Conservation (phyloP, 129 eudicot genomes). For the Dittrichia graveolens region DNA sequence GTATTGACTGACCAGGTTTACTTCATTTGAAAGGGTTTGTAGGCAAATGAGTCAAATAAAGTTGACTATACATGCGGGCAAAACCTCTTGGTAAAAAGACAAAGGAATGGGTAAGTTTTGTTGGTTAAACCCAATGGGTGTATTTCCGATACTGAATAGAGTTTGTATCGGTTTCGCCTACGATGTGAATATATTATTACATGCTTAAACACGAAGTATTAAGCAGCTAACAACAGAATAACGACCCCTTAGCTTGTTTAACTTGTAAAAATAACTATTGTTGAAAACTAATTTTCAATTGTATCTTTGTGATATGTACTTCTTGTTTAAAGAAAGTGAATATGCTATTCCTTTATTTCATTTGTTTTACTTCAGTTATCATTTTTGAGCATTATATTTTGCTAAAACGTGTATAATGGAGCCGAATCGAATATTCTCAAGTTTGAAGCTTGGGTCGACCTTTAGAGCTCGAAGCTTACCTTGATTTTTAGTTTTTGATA, state of each 20-base stretch:
- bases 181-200: slow-evolving; percentile 14
- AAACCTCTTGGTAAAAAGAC: too few species aligned
- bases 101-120: slow-evolving; percentile 6
- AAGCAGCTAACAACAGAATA: slow-evolving; percentile 30
- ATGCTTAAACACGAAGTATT: slow-evolving; percentile 32
- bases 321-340: slow-evolving; percentile 41
- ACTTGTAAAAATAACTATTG: slow-evolving; percentile 43
- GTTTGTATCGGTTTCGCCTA: neutral
- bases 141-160: too few species aligned
- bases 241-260: slow-evolving; percentile 32
- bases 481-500: too few species aligned
- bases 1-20: slow-evolving; percentile 55
- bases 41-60: slow-evolving; percentile 10
- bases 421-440: too few species aligned
- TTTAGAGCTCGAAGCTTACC: too few species aligned
- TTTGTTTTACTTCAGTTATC: too few species aligned
- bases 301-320: slow-evolving; percentile 38
- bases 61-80: too few species aligned
- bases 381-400: too few species aligned
- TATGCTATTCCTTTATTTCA: slow-evolving; percentile 29
- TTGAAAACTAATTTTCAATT: slow-evolving; percentile 29
- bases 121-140: slow-evolving; percentile 4
- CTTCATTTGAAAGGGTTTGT: neutral
- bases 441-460: too few species aligned
- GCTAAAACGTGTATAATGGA: too few species aligned